Conservation (phyloP, 495 filamentous ascomycete species). For the Evernia prunastri region DNA sequence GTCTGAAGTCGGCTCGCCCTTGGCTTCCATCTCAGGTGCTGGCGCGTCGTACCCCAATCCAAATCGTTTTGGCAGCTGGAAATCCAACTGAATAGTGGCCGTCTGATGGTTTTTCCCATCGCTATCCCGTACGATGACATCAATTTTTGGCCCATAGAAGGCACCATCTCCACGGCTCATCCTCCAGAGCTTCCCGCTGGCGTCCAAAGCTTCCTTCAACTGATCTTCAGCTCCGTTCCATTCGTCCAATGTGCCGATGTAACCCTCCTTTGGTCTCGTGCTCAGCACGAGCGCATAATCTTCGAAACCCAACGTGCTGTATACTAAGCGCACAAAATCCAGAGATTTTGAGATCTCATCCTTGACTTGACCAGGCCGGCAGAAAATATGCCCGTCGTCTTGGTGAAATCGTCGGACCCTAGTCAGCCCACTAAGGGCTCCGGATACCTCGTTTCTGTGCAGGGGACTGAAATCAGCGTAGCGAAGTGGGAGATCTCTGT, state of each 20-base stretch:
- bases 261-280: constrained; percentile 68
- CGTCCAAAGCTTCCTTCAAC: constrained; percentile 61
- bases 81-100: constrained; percentile 88
- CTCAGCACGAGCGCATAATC: constrained; percentile 73
- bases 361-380: constrained; percentile 73
- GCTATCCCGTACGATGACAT: constrained; percentile 75
- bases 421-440: constrained; percentile 78
- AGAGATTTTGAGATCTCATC: constrained; percentile 73
- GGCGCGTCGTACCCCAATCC: constrained; percentile 67
- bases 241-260: constrained; percentile 70
- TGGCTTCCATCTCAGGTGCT: constrained; percentile 60
- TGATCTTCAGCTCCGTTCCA: constrained; percentile 78
- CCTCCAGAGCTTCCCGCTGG: constrained; percentile 59
- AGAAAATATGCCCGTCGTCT: constrained; percentile 95
- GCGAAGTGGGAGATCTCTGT: constrained; percentile 77
- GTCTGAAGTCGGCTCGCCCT: constrained; percentile 43
- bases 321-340: constrained; percentile 72
- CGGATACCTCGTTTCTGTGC: constrained; percentile 85
- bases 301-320: constrained; percentile 66
- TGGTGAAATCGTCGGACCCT: constrained; percentile 91
- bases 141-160: constrained; percentile 95
- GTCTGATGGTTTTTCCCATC: constrained; percentile 88
- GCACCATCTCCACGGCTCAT: constrained; percentile 80
- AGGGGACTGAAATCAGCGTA: constrained; percentile 91
- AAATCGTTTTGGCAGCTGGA: constrained; percentile 84